phyloP scores from a whole-genome alignment of 192 early-diverging fungal genomes.

The Backusella mclennaniae region DNA sequence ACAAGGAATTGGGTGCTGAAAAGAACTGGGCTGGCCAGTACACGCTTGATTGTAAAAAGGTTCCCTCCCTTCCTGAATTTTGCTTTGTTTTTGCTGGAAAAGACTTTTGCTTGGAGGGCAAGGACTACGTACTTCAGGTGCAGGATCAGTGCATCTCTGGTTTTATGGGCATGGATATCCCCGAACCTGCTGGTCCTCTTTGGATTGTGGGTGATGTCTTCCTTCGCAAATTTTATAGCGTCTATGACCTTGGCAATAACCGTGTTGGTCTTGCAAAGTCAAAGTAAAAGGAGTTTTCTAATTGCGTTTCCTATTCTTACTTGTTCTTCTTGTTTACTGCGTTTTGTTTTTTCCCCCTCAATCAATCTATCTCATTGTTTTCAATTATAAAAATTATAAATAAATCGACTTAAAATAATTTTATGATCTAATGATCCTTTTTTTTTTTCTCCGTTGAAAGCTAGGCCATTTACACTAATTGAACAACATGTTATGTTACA shows the following conservation, averaged over 20 bases:
- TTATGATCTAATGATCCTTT: background rate
- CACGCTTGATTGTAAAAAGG: conserved; percentile 71
- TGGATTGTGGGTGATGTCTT: conserved; percentile 89
- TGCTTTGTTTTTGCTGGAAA: conserved; percentile 67
- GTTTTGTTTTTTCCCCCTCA: background rate
- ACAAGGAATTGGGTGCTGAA: conserved; percentile 87
- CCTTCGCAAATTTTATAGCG: conserved; percentile 79
- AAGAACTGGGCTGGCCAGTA: conserved; percentile 89
- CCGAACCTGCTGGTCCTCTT: conserved; percentile 67
- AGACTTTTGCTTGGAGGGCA: conserved; percentile 53
- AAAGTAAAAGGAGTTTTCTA: background rate
- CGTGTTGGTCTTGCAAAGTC: conserved; percentile 65
- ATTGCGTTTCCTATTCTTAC: background rate
- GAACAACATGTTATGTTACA: background rate
- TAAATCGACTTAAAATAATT: background rate
- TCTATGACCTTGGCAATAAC: conserved; percentile 67
- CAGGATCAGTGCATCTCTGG: conserved; percentile 70
- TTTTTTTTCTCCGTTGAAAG: background rate
- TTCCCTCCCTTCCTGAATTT: conserved; percentile 76
- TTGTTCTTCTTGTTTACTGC: background rate
- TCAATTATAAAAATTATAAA: background rate
- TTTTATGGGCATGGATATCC: conserved; percentile 95
- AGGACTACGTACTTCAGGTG: conserved; percentile 68
- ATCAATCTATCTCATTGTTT: background rate
- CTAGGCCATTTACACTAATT: background rate